Conservation (phyloP, 2,329 filamentous ascomycete species). For the Canariomyces notabilis region DNA sequence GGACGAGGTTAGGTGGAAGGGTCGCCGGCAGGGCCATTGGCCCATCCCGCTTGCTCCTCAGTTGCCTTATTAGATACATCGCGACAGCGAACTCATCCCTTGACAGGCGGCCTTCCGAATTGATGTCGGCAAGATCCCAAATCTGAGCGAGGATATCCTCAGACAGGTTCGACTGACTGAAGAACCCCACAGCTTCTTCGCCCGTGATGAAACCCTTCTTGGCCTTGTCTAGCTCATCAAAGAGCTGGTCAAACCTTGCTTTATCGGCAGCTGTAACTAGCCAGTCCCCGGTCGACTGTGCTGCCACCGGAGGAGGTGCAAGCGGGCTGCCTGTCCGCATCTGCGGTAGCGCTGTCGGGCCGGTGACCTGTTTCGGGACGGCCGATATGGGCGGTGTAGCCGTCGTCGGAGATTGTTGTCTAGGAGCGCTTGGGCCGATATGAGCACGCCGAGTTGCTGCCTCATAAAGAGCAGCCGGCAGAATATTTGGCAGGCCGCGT, state of each 20-base stretch:
- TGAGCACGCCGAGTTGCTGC: constrained; percentile 69
- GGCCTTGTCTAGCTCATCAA: constrained; percentile 73
- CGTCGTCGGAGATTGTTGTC: constrained; percentile 48
- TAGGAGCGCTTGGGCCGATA: constrained; percentile 34
- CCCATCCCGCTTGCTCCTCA: constrained; percentile 66
- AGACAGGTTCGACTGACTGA: constrained; percentile 83
- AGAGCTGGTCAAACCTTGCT: constrained; percentile 79
- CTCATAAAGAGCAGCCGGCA: constrained; percentile 85
- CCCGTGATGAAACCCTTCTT: constrained; percentile 82
- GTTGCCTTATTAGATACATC: constrained; percentile 93
- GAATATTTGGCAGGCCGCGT: constrained; percentile 69
- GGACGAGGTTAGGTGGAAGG: constrained; percentile 77
- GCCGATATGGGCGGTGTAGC: constrained; percentile 54
- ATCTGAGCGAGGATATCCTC: constrained; percentile 90
- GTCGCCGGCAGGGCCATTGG: constrained; percentile 61
- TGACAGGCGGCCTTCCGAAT: constrained; percentile 77
- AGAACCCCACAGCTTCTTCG: constrained; percentile 89
- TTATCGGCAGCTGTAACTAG: constrained; percentile 79
- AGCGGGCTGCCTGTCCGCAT: constrained; percentile 58
- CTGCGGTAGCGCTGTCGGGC: constrained; percentile 51
- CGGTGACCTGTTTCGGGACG: constrained; percentile 80
- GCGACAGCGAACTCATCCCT: constrained; percentile 93
- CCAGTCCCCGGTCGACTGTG: constrained; percentile 62
- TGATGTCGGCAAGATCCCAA: constrained; percentile 95
- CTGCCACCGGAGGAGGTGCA: constrained; percentile 44